Evolutionary conservation across 164 flowering plant genomes (phyloP).

Genomic region (Dillenia suffruticosa): DNA sequence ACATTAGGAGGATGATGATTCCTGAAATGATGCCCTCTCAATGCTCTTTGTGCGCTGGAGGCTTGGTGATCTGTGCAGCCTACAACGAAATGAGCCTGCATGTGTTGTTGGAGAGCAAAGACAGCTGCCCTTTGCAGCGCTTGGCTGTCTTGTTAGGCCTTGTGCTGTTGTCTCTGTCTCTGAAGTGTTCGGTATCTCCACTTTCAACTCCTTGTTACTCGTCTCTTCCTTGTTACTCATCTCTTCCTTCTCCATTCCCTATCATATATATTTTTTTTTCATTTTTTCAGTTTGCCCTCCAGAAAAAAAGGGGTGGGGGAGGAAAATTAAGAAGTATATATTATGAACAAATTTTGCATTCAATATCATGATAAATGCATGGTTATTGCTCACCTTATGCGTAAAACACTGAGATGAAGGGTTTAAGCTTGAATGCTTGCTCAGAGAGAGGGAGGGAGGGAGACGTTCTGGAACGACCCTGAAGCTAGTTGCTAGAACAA

Average conservation of each 20-base stretch:
- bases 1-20: slow-evolving; percentile 2
- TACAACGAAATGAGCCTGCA: slow-evolving; percentile 43
- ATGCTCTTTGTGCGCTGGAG: slow-evolving; percentile 53
- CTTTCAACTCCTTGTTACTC: neutral
- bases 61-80: slow-evolving; percentile 50
- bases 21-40: slow-evolving; percentile 19
- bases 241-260: neutral
- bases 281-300: neutral
- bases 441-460: too few species aligned
- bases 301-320: too few species aligned
- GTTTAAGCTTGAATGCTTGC: too few species aligned
- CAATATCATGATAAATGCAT: too few species aligned
- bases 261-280: neutral
- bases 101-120: slow-evolving; percentile 67
- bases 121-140: slow-evolving; percentile 36
- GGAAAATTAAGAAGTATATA: too few species aligned
- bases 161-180: neutral
- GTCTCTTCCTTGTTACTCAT: neutral
- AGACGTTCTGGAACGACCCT: too few species aligned
- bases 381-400: too few species aligned
- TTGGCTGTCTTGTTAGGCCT: slow-evolving; percentile 32
- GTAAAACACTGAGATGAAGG: too few species aligned
- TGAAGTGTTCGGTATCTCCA: too few species aligned
- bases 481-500: too few species aligned
- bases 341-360: too few species aligned